These are phyloP conservation scores for Verticillium dahliae DNA, from an alignment of 2,329 filamentous ascomycete genomes.

Conservation along the genomic window DNA sequence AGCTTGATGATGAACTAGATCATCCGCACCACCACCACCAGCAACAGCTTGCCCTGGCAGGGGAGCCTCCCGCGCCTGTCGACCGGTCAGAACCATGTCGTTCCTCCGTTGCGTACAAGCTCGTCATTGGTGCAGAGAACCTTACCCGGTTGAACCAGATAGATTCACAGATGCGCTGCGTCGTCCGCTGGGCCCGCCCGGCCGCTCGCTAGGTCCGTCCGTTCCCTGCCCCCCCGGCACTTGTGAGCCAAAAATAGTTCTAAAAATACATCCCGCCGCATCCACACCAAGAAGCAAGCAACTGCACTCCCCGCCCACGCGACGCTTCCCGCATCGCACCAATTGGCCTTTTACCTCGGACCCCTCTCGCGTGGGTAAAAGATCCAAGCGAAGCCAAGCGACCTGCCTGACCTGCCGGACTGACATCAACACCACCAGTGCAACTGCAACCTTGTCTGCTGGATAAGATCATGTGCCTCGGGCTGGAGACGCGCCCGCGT, in stretches of 20 bases:
- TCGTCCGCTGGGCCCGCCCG: background rate
- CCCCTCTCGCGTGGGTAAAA: conserved; percentile 5
- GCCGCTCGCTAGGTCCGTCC: background rate
- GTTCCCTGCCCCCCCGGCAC: background rate
- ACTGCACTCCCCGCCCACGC: background rate
- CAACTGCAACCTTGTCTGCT: background rate
- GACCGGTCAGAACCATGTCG: background rate
- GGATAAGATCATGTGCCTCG: too few relatives aligned
- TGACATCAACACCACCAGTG: conserved; percentile 1
- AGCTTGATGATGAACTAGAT: background rate
- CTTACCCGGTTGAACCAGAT: background rate
- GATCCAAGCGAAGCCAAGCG: background rate
- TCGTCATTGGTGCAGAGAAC: background rate
- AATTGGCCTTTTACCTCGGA: background rate
- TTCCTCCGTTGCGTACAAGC: background rate
- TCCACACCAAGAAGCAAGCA: background rate
- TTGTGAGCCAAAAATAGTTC: background rate
- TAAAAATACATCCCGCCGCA: background rate
- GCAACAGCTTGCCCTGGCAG: background rate
- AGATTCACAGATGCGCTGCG: background rate
- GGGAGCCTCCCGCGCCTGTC: background rate
- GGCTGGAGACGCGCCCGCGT: background rate
- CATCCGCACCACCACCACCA: background rate
- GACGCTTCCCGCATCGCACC: background rate
- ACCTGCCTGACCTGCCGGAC: background rate